A percentile compares a stretch with the other conserved stretches of the same genome.
Evolutionary conservation across 768 basidiomycete species (phyloP).

Genomic region (Auriscalpium orientale): DNA sequence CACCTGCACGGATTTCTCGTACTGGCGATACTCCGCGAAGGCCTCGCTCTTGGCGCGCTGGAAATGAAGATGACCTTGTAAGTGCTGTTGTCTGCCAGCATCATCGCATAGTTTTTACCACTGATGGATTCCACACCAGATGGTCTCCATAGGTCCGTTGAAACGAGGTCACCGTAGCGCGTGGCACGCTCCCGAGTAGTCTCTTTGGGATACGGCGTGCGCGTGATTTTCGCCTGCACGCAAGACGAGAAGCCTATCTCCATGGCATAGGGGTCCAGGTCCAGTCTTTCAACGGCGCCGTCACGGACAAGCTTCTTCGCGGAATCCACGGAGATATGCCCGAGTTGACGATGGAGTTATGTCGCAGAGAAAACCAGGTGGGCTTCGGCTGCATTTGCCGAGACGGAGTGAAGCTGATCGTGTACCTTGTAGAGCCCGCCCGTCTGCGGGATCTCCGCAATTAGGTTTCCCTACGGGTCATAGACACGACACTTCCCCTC

Average conservation of each 20-base stretch:
- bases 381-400: neutral
- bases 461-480: neutral
- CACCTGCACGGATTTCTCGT: conserved; percentile 12
- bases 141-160: conserved; percentile 34
- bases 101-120: conserved; percentile 12
- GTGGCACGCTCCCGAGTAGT: neutral
- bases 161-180: conserved; percentile 24
- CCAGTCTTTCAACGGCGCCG: neutral
- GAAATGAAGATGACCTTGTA: conserved; percentile 5
- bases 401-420: neutral
- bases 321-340: neutral
- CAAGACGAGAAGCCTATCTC: neutral
- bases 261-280: neutral
- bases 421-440: conserved; percentile 8
- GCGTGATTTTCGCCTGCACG: neutral
- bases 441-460: neutral
- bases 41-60: conserved; percentile 13
- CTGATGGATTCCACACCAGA: conserved; percentile 11
- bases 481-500: neutral
- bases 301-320: conserved; percentile 8
- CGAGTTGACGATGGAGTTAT: neutral
- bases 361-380: neutral
- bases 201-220: neutral
- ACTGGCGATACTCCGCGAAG: conserved; percentile 6
- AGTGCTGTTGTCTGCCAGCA: conserved; percentile 19